Conservation (phyloP, 2,329 filamentous ascomycete species). For the Alternaria brassicae region DNA sequence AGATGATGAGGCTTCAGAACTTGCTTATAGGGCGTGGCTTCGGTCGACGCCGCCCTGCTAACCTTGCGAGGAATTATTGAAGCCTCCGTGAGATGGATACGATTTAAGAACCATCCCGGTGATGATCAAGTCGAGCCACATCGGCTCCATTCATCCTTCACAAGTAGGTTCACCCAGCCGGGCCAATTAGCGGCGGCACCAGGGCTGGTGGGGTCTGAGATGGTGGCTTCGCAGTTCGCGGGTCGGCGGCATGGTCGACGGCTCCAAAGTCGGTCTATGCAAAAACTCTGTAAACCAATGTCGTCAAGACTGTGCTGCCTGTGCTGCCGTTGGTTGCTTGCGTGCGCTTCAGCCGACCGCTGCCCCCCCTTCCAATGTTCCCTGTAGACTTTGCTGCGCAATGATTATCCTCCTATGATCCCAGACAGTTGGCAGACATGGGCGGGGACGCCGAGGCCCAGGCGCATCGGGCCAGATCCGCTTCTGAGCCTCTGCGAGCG, state of each 20-base stretch:
- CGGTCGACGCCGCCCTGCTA: constrained; percentile 40
- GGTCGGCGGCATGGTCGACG: constrained; percentile 13
- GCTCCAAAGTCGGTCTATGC: constrained; percentile 17
- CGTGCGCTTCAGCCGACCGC: constrained; percentile 29
- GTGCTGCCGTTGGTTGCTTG: constrained; percentile 18
- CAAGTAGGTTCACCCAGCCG: constrained; percentile 16
- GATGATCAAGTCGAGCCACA: constrained; percentile 43
- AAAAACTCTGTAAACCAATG: constrained; percentile 14
- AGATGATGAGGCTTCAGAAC: constrained; percentile 21
- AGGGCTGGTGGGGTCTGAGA: constrained; percentile 18
- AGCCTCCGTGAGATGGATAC: constrained; percentile 24
- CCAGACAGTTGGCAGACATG: constrained; percentile 20
- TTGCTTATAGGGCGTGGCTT: constrained; percentile 36
- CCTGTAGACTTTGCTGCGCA: constrained; percentile 11
- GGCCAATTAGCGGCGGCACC: constrained; percentile 29
- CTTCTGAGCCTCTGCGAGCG: constrained; percentile 3
- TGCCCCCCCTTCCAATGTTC: constrained; percentile 21
- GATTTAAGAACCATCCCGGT: constrained; percentile 40
- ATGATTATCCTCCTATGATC: constrained; percentile 14
- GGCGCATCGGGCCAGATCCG: constrained; percentile 12
- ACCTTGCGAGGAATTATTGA: constrained; percentile 35
- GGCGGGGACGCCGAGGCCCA: constrained; percentile 27
- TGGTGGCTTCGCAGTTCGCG: constrained; percentile 31
- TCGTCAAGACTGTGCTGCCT: constrained; percentile 12
- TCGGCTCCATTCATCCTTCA: constrained; percentile 32